Evolutionary conservation across 441 rosid species (phyloP).

Genomic region (Codiaeum variegatum): DNA sequence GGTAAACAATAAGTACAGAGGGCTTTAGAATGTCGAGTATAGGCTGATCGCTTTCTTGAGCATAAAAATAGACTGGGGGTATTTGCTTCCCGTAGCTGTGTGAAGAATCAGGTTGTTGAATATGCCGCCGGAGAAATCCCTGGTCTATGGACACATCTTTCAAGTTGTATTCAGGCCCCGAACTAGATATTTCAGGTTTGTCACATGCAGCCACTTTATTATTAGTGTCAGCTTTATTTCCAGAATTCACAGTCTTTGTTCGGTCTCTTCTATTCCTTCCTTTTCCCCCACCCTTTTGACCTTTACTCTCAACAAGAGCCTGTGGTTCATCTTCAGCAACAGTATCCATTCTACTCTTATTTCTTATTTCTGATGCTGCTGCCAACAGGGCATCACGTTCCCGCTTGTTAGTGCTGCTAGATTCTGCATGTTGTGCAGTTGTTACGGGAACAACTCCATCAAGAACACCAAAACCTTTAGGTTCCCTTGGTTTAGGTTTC

Average conservation of each 20-base stretch:
- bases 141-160: slow-evolving; percentile 20
- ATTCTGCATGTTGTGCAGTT: slow-evolving; percentile 55
- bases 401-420: slow-evolving; percentile 66
- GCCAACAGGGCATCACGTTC: slow-evolving; percentile 72
- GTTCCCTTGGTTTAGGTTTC: slow-evolving; percentile 64
- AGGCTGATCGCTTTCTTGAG: slow-evolving; percentile 74
- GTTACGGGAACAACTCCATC: slow-evolving; percentile 76
- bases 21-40: slow-evolving; percentile 79
- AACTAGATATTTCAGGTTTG: slow-evolving; percentile 31
- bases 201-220: slow-evolving; percentile 27
- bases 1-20: slow-evolving; percentile 72
- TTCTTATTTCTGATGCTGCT: slow-evolving; percentile 71
- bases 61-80: slow-evolving; percentile 74
- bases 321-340: slow-evolving; percentile 37
- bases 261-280: slow-evolving; percentile 36
- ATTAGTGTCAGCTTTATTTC: slow-evolving; percentile 27
- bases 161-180: slow-evolving; percentile 28
- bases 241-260: slow-evolving; percentile 25
- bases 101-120: slow-evolving; percentile 23
- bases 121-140: slow-evolving; percentile 28
- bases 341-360: slow-evolving; percentile 35
- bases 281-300: slow-evolving; percentile 43
- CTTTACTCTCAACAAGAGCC: slow-evolving; percentile 33
- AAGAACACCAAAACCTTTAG: slow-evolving; percentile 91
- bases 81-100: slow-evolving; percentile 35